Conservation (phyloP, 805 yeast genomes). For the Yamadazyma paraphyllophila region DNA sequence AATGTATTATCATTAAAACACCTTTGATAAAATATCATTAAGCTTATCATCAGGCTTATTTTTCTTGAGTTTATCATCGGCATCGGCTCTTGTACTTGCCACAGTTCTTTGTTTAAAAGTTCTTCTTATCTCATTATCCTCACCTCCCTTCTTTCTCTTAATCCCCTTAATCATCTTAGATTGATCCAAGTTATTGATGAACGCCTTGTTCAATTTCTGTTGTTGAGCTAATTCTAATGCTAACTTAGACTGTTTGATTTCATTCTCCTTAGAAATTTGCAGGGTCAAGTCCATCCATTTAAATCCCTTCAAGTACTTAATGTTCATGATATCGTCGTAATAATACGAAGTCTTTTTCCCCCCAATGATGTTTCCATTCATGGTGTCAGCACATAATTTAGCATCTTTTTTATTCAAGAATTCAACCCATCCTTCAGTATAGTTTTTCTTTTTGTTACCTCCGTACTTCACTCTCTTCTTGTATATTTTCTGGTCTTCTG, state of each 20-base stretch:
- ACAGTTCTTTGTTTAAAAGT: slow-evolving; percentile 70
- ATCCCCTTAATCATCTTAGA: slow-evolving; percentile 78
- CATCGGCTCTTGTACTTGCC: slow-evolving; percentile 64
- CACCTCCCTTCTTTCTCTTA: slow-evolving; percentile 35
- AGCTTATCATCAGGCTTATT: slow-evolving; percentile 40
- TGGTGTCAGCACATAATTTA: slow-evolving; percentile 77
- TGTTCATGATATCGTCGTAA: slow-evolving; percentile 90
- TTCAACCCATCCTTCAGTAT: slow-evolving; percentile 97
- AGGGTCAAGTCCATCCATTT: slow-evolving; percentile 95
- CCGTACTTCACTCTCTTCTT: slow-evolving; percentile 76
- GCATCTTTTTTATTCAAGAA: slow-evolving; percentile 82
- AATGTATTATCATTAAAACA: slow-evolving; percentile 37
- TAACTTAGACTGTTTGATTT: slow-evolving; percentile 81
- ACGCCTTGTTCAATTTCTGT: slow-evolving; percentile 79
- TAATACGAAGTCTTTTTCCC: slow-evolving; percentile 90
- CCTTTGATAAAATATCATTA: slow-evolving; percentile 49
- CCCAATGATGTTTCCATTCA: slow-evolving; percentile 87
- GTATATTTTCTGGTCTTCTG: slow-evolving; percentile 69
- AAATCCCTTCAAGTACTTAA: slow-evolving; percentile 85
- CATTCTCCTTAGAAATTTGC: slow-evolving; percentile 88
- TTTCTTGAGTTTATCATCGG: slow-evolving; percentile 45
- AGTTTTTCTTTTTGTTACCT: slow-evolving; percentile 86
- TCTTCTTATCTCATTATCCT: slow-evolving; percentile 43
- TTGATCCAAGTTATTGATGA: slow-evolving; percentile 78
- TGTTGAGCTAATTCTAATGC: slow-evolving; percentile 89